Evolutionary conservation across 164 flowering plant genomes (phyloP), one percentile per base, ranked within the genome.

Genomic region (Aristolochia fimbriata): DNA sequence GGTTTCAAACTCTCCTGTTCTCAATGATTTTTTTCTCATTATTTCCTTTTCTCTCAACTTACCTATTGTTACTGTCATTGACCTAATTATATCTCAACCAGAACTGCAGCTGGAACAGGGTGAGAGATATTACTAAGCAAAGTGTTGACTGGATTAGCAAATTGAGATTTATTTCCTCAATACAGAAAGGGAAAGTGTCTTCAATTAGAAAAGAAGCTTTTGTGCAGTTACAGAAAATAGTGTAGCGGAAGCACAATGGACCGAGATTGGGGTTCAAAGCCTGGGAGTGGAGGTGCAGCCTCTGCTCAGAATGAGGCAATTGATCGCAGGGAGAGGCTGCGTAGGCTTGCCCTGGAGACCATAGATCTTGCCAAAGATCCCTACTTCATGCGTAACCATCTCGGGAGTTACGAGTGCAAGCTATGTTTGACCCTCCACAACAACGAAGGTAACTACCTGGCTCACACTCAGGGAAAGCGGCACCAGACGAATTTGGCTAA

Each of bases 381-480:
- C 64, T 92, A 92, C 69, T 92, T 92, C 68, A 92, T 92, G 98
- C 96, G 98, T 59, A 92, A 92, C 48, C 98, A 92, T 60, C 98
- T 92, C 59, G 98, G 98, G 11, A 91, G 98, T 67, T 91, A 91
- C 41, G 98, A 92, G 73, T 92, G 98, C 71, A 92, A 92, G 87
- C 85, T 92, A 27, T 92, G 98, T 52, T 65, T 92, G 75, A 92
- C 98, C 0, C 65, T 92, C 63, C 98, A 92, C 78, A 89, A 89
- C 74, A 92, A 92, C 60, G 96, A 92, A 71, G 98, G 98, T 5
- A 92, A 92, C 67, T 92, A 92, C 76, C 78, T 92, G 91, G 98
- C 98, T 21, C 98, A 89, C 71, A 92, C 98, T 2, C 98, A 92
- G 56, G 98, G 98, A 43, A 92, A 92, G 78, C 83, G 98, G n/a